Evolutionary conservation across 2,329 filamentous ascomycete genomes (phyloP).

Genomic region (Colletotrichum ledebouriae): DNA sequence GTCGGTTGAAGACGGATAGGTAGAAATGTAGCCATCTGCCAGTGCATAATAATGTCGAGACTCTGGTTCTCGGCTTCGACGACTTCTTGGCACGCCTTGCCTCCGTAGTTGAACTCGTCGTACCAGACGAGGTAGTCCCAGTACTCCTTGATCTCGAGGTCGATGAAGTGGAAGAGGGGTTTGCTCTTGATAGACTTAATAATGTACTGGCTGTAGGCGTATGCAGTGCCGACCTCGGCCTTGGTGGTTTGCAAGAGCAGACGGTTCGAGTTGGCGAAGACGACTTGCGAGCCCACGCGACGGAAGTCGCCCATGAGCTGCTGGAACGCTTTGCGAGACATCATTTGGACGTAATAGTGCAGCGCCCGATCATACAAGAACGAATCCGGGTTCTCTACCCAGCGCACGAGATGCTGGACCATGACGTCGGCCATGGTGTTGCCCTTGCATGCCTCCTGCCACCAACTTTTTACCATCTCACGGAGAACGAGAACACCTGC

Average conservation of each 20-base stretch:
- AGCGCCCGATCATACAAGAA: slow-evolving; percentile 95
- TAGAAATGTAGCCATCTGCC: slow-evolving; percentile 94
- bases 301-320: slow-evolving; percentile 98
- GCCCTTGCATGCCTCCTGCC: slow-evolving; percentile 91
- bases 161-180: slow-evolving; percentile 95
- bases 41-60: slow-evolving; percentile 95
- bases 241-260: slow-evolving; percentile 96
- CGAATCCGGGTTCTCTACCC: slow-evolving; percentile 93
- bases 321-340: slow-evolving; percentile 96
- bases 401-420: slow-evolving; percentile 96
- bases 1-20: slow-evolving; percentile 83
- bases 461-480: slow-evolving; percentile 99
- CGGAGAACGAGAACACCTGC: slow-evolving; percentile 90
- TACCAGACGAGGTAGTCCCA: slow-evolving; percentile 99
- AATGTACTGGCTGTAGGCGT: slow-evolving; percentile 97
- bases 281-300: slow-evolving; percentile 91
- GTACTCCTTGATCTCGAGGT: slow-evolving; percentile 97
- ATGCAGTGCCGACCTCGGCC: slow-evolving; percentile 95
- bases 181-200: slow-evolving; percentile 97
- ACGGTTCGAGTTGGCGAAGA: slow-evolving; percentile 93
- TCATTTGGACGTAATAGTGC: slow-evolving; percentile 98
- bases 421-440: slow-evolving; percentile 97
- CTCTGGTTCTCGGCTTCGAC: slow-evolving; percentile 79
- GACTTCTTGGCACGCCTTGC: slow-evolving; percentile 89
- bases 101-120: slow-evolving; percentile 98